A percentile compares a stretch with the other conserved stretches of the same genome.
These are phyloP conservation scores for Schrenkiella parvula DNA, from an alignment of 345 rosid species.

Conservation along the genomic window DNA sequence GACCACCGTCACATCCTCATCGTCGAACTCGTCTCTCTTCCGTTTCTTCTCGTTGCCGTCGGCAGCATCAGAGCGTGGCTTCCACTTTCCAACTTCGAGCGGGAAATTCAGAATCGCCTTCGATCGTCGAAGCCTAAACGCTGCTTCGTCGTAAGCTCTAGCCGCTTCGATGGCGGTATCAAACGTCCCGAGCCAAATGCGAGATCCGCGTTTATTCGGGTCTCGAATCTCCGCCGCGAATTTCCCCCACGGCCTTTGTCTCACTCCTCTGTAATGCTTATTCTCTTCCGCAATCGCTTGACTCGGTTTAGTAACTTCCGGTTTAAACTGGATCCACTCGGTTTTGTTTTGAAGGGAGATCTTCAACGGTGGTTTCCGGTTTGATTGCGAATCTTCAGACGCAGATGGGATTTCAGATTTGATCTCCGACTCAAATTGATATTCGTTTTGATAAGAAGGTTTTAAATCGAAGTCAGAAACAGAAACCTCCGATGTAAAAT, in stretches of 20 bases:
- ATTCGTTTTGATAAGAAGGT: not conserved
- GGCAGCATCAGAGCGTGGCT: constrained; percentile 20
- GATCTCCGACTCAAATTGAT: not conserved
- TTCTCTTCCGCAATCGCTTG: constrained; percentile 17
- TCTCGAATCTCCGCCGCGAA: constrained; percentile 96
- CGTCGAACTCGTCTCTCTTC: constrained; percentile 26
- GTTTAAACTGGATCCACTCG: constrained; percentile 47
- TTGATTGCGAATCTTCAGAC: not conserved
- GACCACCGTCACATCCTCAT: not conserved
- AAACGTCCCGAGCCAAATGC: constrained; percentile 89
- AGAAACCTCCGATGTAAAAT: constrained; percentile 20
- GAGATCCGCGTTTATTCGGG: constrained; percentile 64
- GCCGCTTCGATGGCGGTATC: constrained; percentile 75
- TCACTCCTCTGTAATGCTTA: constrained; percentile 81
- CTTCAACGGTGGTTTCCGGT: constrained; percentile 46
- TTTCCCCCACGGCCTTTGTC: constrained; percentile 93
- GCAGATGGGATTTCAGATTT: not conserved
- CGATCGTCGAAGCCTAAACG: constrained; percentile 74
- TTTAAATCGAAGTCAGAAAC: not conserved
- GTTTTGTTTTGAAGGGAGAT: constrained; percentile 48
- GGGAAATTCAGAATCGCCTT: constrained; percentile 90
- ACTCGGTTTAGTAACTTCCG: constrained; percentile 15
- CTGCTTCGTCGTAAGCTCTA: constrained; percentile 77
- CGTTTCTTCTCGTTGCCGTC: constrained; percentile 47
- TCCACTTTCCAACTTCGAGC: constrained; percentile 61